Evolutionary conservation across 805 yeast species (phyloP), one percentile per base, ranked within the genome.

Genomic region (Saccharomycopsis sp.): DNA sequence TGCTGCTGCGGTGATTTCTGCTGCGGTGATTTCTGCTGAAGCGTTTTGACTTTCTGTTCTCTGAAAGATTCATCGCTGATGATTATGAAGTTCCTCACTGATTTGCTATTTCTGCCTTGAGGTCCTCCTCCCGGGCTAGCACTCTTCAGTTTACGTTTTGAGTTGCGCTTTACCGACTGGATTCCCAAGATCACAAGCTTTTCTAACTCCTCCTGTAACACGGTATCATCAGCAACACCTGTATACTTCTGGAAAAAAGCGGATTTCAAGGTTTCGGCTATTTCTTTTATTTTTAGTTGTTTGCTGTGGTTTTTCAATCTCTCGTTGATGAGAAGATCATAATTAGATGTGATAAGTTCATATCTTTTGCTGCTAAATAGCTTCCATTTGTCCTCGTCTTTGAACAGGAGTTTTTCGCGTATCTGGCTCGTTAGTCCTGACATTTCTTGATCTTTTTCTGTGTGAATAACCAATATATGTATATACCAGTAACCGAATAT

Each of bases 321-420:
- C 12, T 44, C 48, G 16, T 44, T 44, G 12, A 44, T 44, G 8
- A 44, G 21, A 16, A 44, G 67, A 50, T 76, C 74, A 61, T 85
- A 77, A 44, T 44, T 44, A 21, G 87, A 80, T 67, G 91, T 97
- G 48, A 94, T 94, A 56, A 94, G 76, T 71, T 91, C 97, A 23
- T 94, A 75, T 59, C 99, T 75, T 57, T 98, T 77, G 1, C 95
- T 89, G n/a, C 94, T 86, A 69, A 94, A 92, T 64, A 83, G 79
- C 68, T 89, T 89, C 99, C 99, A 94, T 57, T 79, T 77, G 50
- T 82, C 75, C 61, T 89, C 96, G 68, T 94, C 97, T 8, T 76
- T 76, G 71, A 94, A 94, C 55, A 84, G 80, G 52, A 94, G 77
- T 65, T 81, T 73, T 50, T 73, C 73, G 55, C 80, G 71, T 24